Base-by-base conservation (phyloP, 805 yeast genomes). In the Limtongia smithiae region DNA sequence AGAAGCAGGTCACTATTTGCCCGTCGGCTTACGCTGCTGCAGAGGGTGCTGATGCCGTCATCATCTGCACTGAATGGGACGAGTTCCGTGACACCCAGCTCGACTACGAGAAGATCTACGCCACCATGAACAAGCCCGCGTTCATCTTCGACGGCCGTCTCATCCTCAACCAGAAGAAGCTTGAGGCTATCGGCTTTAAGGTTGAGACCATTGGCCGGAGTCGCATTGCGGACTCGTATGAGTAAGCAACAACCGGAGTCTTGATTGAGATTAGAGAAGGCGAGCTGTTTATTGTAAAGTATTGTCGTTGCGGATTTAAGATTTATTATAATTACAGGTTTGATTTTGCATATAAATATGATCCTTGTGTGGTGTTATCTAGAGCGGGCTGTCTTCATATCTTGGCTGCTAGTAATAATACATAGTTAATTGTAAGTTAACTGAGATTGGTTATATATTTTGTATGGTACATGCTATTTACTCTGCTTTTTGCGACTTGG, bases 11-110 rank as follows among this genome's bases (percentile, higher is more conserved):
- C 50, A 39, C 50, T 9, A 51, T 62, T 46, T 14, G 40, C 46
- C 9, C 42, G 32, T 60, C 62, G 18, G 57, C 64, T n/a, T 55
- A 55, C 42, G 65, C 61, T 46, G 65, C 65, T 8, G 60, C 60
- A 33, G 50, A 37, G 25, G 57, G 47, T 21, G 65, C 65, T 18
- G 63, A 62, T 24, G 65, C 65, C 15, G 40, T 62, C 25, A 58
- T 62, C 35, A 59, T 62, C 35, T 54, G 61, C 50, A 62, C 65
- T 37, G 65, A 62, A 53, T 62, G 65, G 65, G 65, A 62, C 46
- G 64, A 60, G 51, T 62, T 62, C 60, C 43, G 46, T 49, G 64
- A 61, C 32, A 41, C 62, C 24, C 37, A 57, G 34, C 55, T 61
- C 34, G 64, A 61, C 56, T 61, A 61, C 48, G 51, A 46, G 48